Percentiles rank a stretch among this genome's conserved stretches.
phyloP scores from a whole-genome alignment of 2,329 filamentous ascomycete species.

The Cytospora leucostoma region DNA sequence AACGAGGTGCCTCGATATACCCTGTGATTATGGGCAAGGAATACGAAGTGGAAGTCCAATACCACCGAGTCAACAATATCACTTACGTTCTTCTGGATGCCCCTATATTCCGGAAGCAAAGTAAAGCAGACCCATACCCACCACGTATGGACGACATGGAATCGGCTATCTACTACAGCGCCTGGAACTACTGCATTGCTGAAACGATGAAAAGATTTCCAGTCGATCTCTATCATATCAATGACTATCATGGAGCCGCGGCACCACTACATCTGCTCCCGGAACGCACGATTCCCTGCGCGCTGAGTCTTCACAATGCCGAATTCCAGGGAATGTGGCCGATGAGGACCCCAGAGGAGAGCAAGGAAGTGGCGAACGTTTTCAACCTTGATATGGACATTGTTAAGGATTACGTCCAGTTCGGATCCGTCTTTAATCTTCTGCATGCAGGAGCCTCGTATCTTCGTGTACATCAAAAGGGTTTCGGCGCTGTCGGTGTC shows the following conservation, averaged over 20 bases:
- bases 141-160: constrained; percentile 70
- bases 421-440: constrained; percentile 69
- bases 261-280: constrained; percentile 67
- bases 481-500: constrained; percentile 67
- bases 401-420: constrained; percentile 64
- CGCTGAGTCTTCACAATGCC: constrained; percentile 67
- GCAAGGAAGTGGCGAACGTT: constrained; percentile 63
- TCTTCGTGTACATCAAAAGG: constrained; percentile 65
- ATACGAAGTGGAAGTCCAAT: constrained; percentile 65
- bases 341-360: constrained; percentile 62
- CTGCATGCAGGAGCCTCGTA: constrained; percentile 66
- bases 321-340: constrained; percentile 72
- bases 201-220: constrained; percentile 61
- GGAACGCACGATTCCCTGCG: constrained; percentile 57
- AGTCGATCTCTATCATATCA: constrained; percentile 43
- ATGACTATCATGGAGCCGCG: constrained; percentile 41
- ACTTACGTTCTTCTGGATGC: constrained; percentile 69
- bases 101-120: constrained; percentile 66
- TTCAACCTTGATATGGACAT: constrained; percentile 62
- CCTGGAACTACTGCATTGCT: constrained; percentile 71
- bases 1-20: constrained; percentile 60
- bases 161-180: constrained; percentile 68
- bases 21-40: constrained; percentile 61
- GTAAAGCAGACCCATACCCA: constrained; percentile 64
- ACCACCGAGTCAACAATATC: constrained; percentile 64